These are phyloP conservation scores for Fraxinus excelsior DNA, from an alignment of 257 asterid genomes.

Conservation along the genomic window DNA sequence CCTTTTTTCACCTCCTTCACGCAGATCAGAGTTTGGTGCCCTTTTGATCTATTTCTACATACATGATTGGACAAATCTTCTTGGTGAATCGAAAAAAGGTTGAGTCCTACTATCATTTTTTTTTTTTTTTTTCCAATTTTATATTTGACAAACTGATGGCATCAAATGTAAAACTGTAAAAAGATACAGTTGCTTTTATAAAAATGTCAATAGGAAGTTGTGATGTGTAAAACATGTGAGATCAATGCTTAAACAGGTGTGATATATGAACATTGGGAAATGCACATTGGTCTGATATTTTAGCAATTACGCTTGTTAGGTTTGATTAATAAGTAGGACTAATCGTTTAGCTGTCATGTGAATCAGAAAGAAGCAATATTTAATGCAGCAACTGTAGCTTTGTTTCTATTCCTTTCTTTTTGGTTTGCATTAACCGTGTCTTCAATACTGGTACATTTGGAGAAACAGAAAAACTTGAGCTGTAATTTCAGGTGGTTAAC, in stretches of 20 bases:
- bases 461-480: neutral
- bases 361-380: neutral
- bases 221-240: neutral
- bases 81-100: conserved; percentile 91
- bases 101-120: neutral
- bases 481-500: neutral
- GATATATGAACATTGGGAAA: neutral
- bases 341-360: neutral
- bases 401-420: neutral
- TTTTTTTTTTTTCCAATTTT: neutral
- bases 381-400: conserved; percentile 12
- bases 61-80: conserved; percentile 80
- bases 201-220: neutral
- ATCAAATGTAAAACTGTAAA: neutral
- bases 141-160: neutral
- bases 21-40: conserved; percentile 86
- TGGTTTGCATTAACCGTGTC: neutral
- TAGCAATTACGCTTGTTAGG: neutral
- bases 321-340: neutral
- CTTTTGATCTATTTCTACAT: conserved; percentile 67
- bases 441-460: neutral
- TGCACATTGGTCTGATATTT: neutral
- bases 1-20: conserved; percentile 24
- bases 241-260: neutral
- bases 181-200: neutral